Evolutionary conservation across 495 filamentous ascomycete species (phyloP), one percentile per base, ranked within the genome.

Genomic region (Lasiosphaeria ovina): DNA sequence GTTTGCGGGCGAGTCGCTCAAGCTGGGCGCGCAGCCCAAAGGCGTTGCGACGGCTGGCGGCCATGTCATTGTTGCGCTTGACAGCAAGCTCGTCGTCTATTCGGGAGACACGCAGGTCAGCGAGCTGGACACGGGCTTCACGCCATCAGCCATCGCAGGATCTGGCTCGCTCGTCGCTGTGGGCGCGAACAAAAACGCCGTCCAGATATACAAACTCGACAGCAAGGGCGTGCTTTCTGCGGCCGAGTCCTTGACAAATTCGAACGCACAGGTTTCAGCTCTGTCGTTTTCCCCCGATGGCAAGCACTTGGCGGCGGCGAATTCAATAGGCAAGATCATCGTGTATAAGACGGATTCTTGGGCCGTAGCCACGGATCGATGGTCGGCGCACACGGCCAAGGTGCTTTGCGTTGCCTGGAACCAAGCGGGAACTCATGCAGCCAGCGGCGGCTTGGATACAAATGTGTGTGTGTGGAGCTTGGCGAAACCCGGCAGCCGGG

Each of bases 391-490:
- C 72, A 97, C 92, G 6, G 91, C 87, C 31, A 83, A 93, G 16
- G 87, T 98, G 48, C 92, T 88, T 55, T 83, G 82, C 47, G 86
- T 98, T 58, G 85, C 85, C 14, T 98, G 94, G 94, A 90, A 92
- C 67, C 72, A 72, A 6, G 82, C 81, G 24, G 89, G 87, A 8
- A 87, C 85, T 24, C 88, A 89, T 69, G 88, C 92, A 6, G 91
- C 85, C 12, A 96, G 90, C 66, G 95, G 93, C 5, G 85, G 83
- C 3, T 74, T 98, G 42, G 94, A 98, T 69, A 97, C 92, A 4
- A 89, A 96, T 65, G 83, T 98, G 47, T 90, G 89, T 66, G 87
- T 96, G 35, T 98, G 94, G 92, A 96, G 91, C 71, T 75, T 97
- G 62, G 79, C 83, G 50, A 88, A 90, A 62, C 93, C 92, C 0